Percentiles rank a stretch among this genome's conserved stretches.
Conservation (phyloP, 1,139 yeast species). For the Kluyveromyces sp. region DNA sequence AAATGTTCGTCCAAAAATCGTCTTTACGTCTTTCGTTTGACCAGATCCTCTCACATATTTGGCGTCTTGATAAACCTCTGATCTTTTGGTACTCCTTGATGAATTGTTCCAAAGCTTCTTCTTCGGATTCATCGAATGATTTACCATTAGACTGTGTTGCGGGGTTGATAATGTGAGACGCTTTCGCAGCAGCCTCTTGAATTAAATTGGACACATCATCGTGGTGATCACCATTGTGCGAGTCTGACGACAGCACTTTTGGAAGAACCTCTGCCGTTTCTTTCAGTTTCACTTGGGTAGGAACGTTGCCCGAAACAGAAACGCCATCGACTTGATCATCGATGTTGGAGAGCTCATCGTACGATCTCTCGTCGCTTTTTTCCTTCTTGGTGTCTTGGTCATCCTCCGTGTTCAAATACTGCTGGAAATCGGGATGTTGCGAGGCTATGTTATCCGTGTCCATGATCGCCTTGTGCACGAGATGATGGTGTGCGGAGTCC, state of each 20-base stretch:
- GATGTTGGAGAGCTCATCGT: constrained; percentile 9
- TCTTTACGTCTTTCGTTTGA: constrained; percentile 76
- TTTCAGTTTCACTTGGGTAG: constrained; percentile 5
- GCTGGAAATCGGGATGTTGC: constrained; percentile 42
- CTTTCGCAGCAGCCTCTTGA: constrained; percentile 29
- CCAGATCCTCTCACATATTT: constrained; percentile 82
- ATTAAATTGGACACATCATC: constrained; percentile 24
- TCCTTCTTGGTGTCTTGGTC: constrained; percentile 15
- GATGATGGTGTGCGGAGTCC: constrained; percentile 43
- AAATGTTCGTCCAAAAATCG: constrained; percentile 78
- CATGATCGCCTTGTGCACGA: constrained; percentile 60
- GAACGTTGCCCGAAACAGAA: constrained; percentile 7
- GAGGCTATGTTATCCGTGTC: constrained; percentile 56
- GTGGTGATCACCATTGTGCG: constrained; percentile 11
- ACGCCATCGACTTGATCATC: constrained; percentile 15
- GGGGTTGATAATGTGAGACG: constrained; percentile 26
- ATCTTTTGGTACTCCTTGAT: constrained; percentile 60
- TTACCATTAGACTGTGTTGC: constrained; percentile 31
- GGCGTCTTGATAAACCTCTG: constrained; percentile 54
- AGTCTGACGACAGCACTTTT: constrained; percentile 17
- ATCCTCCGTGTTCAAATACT: constrained; percentile 35
- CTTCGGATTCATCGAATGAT: constrained; percentile 47
- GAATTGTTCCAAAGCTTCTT: constrained; percentile 62
- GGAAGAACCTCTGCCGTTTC: constrained; percentile 21
- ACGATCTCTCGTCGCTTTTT: constrained; percentile 10